Conservation (phyloP, 75 land plant species). For the Chamaecyparis obtusa region DNA sequence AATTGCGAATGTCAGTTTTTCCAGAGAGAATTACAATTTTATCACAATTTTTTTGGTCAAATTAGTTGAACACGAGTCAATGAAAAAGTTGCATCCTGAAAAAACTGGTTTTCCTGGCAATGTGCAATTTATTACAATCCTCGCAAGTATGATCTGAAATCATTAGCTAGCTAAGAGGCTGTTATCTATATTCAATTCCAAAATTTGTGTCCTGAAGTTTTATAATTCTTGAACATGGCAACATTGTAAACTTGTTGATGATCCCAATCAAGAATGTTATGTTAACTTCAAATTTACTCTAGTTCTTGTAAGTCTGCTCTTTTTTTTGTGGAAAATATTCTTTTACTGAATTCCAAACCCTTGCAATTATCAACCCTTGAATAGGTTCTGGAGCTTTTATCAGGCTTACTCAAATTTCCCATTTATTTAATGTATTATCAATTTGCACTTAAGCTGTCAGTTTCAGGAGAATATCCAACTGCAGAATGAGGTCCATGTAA, state of each 20-base stretch:
- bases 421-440: too few species aligned
- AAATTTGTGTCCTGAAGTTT: background rate
- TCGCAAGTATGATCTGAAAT: background rate
- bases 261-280: background rate
- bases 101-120: too few species aligned
- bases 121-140: too few species aligned
- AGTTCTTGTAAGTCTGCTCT: background rate
- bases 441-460: too few species aligned
- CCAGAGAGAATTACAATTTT: too few species aligned
- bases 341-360: background rate
- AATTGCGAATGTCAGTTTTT: too few species aligned
- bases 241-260: background rate
- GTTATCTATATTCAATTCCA: background rate
- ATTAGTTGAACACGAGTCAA: too few species aligned
- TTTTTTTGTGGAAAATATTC: background rate
- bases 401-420: background rate
- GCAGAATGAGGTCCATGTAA: too few species aligned
- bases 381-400: background rate
- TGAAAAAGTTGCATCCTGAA: too few species aligned
- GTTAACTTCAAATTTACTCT: background rate
- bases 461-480: too few species aligned
- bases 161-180: background rate
- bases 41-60: too few species aligned
- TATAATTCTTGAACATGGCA: background rate
- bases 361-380: background rate